Conservation (phyloP, 192 early-diverging fungal species). For the Backusella morwellensis region DNA sequence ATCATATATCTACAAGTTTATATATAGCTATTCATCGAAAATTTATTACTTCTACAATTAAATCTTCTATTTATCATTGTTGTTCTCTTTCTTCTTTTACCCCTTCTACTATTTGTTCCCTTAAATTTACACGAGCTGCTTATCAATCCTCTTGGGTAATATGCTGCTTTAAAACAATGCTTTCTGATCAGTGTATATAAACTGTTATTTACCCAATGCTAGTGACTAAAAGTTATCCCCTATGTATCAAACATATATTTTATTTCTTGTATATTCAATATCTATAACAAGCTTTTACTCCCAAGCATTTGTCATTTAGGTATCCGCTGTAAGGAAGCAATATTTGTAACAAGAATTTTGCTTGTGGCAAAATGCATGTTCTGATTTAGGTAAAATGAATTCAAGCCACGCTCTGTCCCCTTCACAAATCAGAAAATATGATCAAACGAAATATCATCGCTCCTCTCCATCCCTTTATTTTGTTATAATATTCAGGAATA, state of each 20-base stretch:
- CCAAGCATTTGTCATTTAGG: background rate
- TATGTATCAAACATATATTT: background rate
- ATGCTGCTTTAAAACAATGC: background rate
- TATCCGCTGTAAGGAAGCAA: background rate
- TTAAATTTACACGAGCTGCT: background rate
- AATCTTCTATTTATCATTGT: background rate
- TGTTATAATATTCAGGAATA: background rate
- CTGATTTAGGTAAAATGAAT: background rate
- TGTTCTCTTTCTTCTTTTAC: background rate
- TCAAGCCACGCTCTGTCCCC: constrained; percentile 2
- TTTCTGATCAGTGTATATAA: background rate
- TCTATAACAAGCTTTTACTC: background rate
- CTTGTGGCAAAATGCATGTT: background rate
- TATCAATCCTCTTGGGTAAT: background rate
- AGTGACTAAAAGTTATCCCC: background rate
- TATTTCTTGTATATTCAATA: background rate
- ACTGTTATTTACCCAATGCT: background rate
- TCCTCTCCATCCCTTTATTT: background rate
- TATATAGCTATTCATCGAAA: background rate
- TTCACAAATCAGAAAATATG: constrained; percentile 2
- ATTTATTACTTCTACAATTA: background rate
- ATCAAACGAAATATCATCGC: background rate
- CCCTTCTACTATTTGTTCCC: background rate
- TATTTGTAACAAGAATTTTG: background rate
- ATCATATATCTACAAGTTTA: background rate